Base-by-base conservation (phyloP, 331 rosid species). In the Erythrophleum ivorense region DNA sequence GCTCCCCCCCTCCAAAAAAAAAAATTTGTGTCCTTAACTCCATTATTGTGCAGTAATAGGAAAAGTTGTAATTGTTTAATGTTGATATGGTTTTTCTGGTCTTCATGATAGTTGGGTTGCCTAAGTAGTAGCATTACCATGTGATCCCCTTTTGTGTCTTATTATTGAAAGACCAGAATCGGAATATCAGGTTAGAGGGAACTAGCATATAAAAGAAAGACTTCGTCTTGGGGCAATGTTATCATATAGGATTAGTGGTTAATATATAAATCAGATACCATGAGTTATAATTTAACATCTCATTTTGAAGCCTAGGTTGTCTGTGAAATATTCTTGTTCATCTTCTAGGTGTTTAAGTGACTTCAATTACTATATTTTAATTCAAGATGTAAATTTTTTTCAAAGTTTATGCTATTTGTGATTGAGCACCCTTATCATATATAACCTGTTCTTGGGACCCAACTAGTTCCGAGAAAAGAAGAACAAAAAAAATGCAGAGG, bases 31-130 rank as follows among this genome's bases (percentile, higher is more conserved):
- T 6, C 19, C 6, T 60, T 36, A 45, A 36, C 36, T 60, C 55
- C 76, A 55, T 65, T 71, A 7, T 71, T 43, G 34, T 48, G 46
- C 38, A 38, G 21, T 77, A 57, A 60, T 67, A 52, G 24, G 75
- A 60, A 76, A 45, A 63, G 73, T 43, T 49, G 24, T n/a, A 55
- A 71, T 49, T 66, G 60, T 80, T 49, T 63, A 57, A 71, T 16
- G 10, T 64, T 49, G 67, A 67, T 73, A 53, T 77, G 73, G 57
- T 49, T 65, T 83, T 71, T 77, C 75, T 68, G 24, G 48, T 77
- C 72, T 48, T 14, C 49, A 74, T 62, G 59, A 80, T 65, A 62
- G 74, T 74, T 62, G 75, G 77, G 79, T 49, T 78, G 75, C 15
- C 14, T 67, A 57, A 57, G 18, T 63, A 41, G 57, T 48, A 36